Evolutionary conservation across 2,329 filamentous ascomycete genomes (phyloP).

Genomic region (Alternaria brassicae): DNA sequence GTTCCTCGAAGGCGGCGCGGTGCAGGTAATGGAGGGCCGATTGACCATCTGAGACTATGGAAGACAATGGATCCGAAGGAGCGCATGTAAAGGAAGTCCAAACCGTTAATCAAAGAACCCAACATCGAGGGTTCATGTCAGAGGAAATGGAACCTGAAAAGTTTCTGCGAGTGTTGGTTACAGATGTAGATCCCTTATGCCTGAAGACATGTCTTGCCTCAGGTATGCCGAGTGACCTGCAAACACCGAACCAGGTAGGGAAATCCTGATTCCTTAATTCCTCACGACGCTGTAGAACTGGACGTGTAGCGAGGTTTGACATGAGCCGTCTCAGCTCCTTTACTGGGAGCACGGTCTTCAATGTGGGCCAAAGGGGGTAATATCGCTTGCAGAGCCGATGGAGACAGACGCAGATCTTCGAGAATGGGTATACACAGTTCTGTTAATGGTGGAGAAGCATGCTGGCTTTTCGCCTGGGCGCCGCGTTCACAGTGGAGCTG

Average conservation of each 20-base stretch:
- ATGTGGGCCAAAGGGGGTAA: slow-evolving; percentile 13
- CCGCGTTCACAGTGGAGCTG: slow-evolving; percentile 5
- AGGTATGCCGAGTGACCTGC: slow-evolving; percentile 9
- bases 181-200: slow-evolving; percentile 17
- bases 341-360: slow-evolving; percentile 14
- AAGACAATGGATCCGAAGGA: slow-evolving; percentile 8
- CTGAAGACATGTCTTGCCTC: slow-evolving; percentile 16
- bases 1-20: slow-evolving; percentile 54
- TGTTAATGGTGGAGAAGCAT: background rate
- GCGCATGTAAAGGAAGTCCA: background rate
- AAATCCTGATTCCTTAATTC: slow-evolving; percentile 12
- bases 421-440: background rate
- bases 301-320: slow-evolving; percentile 12
- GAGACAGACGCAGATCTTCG: background rate
- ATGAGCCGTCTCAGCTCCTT: slow-evolving; percentile 20
- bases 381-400: slow-evolving; percentile 1
- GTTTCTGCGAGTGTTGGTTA: slow-evolving; percentile 12
- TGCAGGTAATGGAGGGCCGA: slow-evolving; percentile 51
- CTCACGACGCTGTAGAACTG: background rate
- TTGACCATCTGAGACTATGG: slow-evolving; percentile 31
- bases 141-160: slow-evolving; percentile 7
- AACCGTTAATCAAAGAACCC: slow-evolving; percentile 1
- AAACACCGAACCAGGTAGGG: slow-evolving; percentile 2
- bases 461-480: background rate
- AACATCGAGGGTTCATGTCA: slow-evolving; percentile 6